phyloP scores from a whole-genome alignment of 2,329 filamentous ascomycete species.

The Exophiala sp. region DNA sequence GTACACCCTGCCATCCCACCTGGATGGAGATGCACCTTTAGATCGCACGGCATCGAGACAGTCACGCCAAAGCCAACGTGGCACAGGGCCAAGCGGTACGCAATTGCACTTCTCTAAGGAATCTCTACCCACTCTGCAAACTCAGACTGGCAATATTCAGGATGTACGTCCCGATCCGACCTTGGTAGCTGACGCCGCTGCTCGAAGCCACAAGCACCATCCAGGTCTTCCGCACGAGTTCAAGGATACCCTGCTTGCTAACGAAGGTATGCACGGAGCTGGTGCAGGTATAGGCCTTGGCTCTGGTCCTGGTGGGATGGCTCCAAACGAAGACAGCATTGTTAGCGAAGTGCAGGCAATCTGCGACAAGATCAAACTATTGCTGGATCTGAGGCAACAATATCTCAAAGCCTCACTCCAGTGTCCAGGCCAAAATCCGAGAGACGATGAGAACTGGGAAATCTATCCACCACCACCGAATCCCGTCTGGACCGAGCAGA shows the following conservation, averaged over 20 bases:
- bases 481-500: slow-evolving; percentile 75
- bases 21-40: slow-evolving; percentile 21
- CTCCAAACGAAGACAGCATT: slow-evolving; percentile 72
- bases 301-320: slow-evolving; percentile 60
- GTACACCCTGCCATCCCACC: slow-evolving; percentile 24
- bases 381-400: slow-evolving; percentile 82
- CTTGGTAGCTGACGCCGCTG: slow-evolving; percentile 47
- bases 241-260: slow-evolving; percentile 51
- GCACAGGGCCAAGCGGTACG: slow-evolving; percentile 6
- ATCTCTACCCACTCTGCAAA: slow-evolving; percentile 23
- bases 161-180: slow-evolving; percentile 12
- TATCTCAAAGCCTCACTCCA: slow-evolving; percentile 87
- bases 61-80: slow-evolving; percentile 25
- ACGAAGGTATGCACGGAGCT: slow-evolving; percentile 56
- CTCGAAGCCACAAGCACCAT: slow-evolving; percentile 50
- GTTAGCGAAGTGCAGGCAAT: slow-evolving; percentile 80
- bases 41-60: slow-evolving; percentile 27
- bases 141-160: slow-evolving; percentile 17
- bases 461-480: slow-evolving; percentile 91
- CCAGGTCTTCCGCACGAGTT: slow-evolving; percentile 53
- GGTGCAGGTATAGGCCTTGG: slow-evolving; percentile 60
- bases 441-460: slow-evolving; percentile 75
- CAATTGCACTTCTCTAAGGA: slow-evolving; percentile 17
- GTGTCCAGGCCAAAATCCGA: slow-evolving; percentile 77
- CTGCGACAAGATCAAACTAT: slow-evolving; percentile 83